These are phyloP conservation scores for Sarocladium brachiariae DNA, from an alignment of 2,329 filamentous ascomycete species.

Conservation along the genomic window DNA sequence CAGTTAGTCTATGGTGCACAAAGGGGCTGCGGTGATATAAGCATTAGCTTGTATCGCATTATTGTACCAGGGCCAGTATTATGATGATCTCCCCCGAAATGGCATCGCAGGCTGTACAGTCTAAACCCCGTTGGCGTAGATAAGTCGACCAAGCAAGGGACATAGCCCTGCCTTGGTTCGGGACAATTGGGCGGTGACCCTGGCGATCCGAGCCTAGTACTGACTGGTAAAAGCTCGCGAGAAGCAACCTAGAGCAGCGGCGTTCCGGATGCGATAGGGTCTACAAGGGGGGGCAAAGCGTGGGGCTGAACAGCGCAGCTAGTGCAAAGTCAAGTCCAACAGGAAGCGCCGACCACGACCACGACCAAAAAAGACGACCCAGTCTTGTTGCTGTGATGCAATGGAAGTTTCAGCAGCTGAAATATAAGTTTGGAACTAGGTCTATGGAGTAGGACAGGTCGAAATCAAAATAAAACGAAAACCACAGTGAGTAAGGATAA, in stretches of 20 bases:
- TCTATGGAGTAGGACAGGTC: no score
- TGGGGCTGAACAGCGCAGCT: no score
- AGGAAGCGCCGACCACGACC: not conserved
- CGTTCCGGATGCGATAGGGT: constrained; percentile 6
- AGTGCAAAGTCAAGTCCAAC: constrained; percentile 2
- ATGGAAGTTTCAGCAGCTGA: not conserved
- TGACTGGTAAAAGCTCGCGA: not conserved
- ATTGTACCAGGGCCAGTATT: not conserved
- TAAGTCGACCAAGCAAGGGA: not conserved
- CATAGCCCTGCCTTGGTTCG: not conserved
- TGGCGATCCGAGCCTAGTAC: constrained; percentile 1
- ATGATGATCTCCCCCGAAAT: not conserved
- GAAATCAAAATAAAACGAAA: no score
- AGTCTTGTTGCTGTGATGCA: not conserved
- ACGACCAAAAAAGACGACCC: no score
- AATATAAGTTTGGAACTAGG: no score
- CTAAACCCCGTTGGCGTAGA: constrained; percentile 1
- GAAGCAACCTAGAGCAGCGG: not conserved
- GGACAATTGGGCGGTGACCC: not conserved
- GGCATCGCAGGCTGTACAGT: not conserved
- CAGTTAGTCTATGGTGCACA: no score
- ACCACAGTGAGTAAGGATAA: no score
- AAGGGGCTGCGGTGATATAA: no score
- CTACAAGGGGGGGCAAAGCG: no score
- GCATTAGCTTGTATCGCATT: not conserved